A percentile compares a stretch with the other conserved stretches of the same genome.
Conservation (phyloP, 148 eudicot species). For the Silene uniflora region DNA sequence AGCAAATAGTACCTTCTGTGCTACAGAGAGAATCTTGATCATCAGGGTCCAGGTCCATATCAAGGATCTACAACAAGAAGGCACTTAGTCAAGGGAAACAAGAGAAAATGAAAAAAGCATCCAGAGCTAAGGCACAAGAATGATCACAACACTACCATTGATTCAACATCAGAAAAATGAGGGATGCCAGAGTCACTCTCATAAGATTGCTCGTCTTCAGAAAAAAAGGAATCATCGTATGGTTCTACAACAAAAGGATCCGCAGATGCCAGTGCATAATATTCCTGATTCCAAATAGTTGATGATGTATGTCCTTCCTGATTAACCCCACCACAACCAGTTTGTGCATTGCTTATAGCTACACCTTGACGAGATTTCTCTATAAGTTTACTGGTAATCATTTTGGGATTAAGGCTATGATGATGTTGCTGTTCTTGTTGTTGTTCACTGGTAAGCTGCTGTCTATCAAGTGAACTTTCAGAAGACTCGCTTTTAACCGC, state of each 20-base stretch:
- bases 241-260: constrained; percentile 28
- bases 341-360: constrained; percentile 17
- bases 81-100: constrained; percentile 10
- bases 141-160: constrained; percentile 30
- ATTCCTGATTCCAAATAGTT: constrained; percentile 16
- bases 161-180: constrained; percentile 42
- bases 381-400: constrained; percentile 12
- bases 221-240: constrained; percentile 21
- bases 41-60: constrained; percentile 75
- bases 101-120: not conserved
- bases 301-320: constrained; percentile 21
- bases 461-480: constrained; percentile 12
- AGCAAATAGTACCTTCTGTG: constrained; percentile 42
- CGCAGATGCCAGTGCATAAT: constrained; percentile 18
- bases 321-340: constrained; percentile 21
- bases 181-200: constrained; percentile 40
- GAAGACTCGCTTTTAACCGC: constrained; percentile 26
- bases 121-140: not conserved
- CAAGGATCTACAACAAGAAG: constrained; percentile 63
- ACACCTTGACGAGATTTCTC: constrained; percentile 25
- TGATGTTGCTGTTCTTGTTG: too few relatives aligned
- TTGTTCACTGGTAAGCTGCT: too few relatives aligned
- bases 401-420: too few relatives aligned
- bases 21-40: constrained; percentile 42
- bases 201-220: constrained; percentile 34